Percentiles rank a stretch among this genome's conserved stretches.
phyloP scores from a whole-genome alignment of 495 filamentous ascomycete species.

The Talaromyces thailandensis region DNA sequence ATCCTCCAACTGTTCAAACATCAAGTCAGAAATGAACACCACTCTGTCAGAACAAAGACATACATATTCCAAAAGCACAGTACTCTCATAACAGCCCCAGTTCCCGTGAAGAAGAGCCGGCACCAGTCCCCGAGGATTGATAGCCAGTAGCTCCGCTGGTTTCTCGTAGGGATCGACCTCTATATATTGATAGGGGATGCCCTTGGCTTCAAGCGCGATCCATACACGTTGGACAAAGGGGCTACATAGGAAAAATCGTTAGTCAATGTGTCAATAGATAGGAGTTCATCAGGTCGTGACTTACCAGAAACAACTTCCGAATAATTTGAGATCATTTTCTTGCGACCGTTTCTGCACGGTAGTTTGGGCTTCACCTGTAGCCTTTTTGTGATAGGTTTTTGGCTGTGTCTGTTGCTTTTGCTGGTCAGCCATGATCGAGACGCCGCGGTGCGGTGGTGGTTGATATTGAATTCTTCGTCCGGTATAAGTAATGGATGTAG shows the following conservation, averaged over 20 bases:
- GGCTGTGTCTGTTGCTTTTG: conserved; percentile 31
- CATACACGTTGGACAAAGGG: conserved; percentile 91
- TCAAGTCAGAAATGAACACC: neutral
- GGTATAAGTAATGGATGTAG: neutral
- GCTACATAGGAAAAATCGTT: conserved; percentile 18
- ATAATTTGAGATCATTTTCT: conserved; percentile 69
- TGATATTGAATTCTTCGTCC: neutral
- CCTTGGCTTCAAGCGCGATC: conserved; percentile 88
- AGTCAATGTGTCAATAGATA: neutral
- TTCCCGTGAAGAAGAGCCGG: conserved; percentile 76
- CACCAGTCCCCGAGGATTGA: conserved; percentile 84
- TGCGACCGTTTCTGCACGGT: conserved; percentile 68
- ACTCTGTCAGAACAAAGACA: neutral
- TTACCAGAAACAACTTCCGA: conserved; percentile 87
- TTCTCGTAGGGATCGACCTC: conserved; percentile 86
- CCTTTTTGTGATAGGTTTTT: conserved; percentile 76
- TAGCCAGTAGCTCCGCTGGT: conserved; percentile 64
- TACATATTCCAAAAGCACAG: conserved; percentile 85
- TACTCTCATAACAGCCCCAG: conserved; percentile 84
- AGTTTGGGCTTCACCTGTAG: conserved; percentile 63
- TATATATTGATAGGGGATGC: conserved; percentile 80
- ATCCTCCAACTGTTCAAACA: conserved; percentile 61
- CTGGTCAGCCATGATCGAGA: conserved; percentile 32
- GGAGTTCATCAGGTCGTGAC: conserved; percentile 12
- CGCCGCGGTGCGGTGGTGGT: neutral